Evolutionary conservation across 2,329 filamentous ascomycete species (phyloP).

Genomic region (Claviceps sp.): DNA sequence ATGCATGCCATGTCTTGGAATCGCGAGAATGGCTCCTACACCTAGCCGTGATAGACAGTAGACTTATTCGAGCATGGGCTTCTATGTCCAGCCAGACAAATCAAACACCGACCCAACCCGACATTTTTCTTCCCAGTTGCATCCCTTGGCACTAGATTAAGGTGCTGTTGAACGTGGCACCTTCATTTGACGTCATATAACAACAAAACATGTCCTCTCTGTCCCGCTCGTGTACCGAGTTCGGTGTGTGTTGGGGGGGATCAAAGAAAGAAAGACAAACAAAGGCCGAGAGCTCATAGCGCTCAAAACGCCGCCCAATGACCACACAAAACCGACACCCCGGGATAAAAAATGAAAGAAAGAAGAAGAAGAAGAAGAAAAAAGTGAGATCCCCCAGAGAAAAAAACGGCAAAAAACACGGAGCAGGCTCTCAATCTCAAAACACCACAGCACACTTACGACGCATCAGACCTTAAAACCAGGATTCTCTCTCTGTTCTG

Average conservation of each 20-base stretch:
- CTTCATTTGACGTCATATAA: too few relatives aligned
- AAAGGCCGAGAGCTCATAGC: background rate
- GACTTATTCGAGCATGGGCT: too few relatives aligned
- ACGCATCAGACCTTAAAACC: too few relatives aligned
- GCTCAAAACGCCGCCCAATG: slow-evolving; percentile 1
- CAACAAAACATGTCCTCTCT: background rate
- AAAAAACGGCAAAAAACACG: background rate
- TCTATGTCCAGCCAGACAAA: too few relatives aligned
- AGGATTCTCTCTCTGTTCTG: too few relatives aligned
- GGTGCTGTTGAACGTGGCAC: too few relatives aligned
- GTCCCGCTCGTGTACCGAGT: background rate
- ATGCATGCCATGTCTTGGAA: too few relatives aligned
- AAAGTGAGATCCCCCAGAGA: background rate
- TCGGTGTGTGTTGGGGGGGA: background rate
- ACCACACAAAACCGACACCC: background rate
- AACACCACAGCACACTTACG: background rate
- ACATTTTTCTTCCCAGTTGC: too few relatives aligned
- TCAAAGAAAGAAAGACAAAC: background rate
- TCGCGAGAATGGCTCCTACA: too few relatives aligned
- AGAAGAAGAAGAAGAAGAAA: background rate
- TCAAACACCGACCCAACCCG: too few relatives aligned
- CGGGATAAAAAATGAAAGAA: background rate
- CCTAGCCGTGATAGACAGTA: too few relatives aligned
- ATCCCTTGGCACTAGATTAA: too few relatives aligned
- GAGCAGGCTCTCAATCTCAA: background rate